A percentile compares a stretch with the other conserved stretches of the same genome.
phyloP scores from a whole-genome alignment of 140 eudicot species.

The Oenanthe javanica region DNA sequence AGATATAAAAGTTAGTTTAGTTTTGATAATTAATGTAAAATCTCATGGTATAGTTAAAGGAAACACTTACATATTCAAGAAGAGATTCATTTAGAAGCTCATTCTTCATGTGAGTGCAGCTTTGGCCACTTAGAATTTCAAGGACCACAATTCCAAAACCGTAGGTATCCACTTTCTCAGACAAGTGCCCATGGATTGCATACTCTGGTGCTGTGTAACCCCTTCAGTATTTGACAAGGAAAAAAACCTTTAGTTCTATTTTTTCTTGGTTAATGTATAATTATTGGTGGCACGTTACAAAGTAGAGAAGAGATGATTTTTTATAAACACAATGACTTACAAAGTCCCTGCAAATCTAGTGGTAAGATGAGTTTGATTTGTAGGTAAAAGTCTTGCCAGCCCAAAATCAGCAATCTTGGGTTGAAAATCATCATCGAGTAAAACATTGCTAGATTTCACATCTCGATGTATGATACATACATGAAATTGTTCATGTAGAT shows the following conservation, averaged over 20 bases:
- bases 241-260: too few relatives aligned
- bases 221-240: not conserved
- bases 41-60: not conserved
- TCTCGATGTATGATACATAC: not conserved
- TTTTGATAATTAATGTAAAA: too few relatives aligned
- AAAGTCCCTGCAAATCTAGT: not conserved
- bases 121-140: not conserved
- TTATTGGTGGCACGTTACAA: too few relatives aligned
- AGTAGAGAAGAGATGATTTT: not conserved
- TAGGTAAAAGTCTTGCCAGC: not conserved
- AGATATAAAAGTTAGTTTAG: not conserved
- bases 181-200: not conserved
- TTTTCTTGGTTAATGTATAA: not conserved
- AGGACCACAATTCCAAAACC: not conserved
- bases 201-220: not conserved
- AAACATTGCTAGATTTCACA: not conserved
- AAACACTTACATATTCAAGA: not conserved
- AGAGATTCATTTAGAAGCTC: not conserved
- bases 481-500: not conserved
- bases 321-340: not conserved
- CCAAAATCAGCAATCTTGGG: not conserved
- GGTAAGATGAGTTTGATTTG: not conserved
- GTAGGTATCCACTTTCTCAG: not conserved
- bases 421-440: not conserved
- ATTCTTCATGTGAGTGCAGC: not conserved